These are phyloP conservation scores for Dentipellis sp. DNA, from an alignment of 768 basidiomycete species.

Conservation along the genomic window DNA sequence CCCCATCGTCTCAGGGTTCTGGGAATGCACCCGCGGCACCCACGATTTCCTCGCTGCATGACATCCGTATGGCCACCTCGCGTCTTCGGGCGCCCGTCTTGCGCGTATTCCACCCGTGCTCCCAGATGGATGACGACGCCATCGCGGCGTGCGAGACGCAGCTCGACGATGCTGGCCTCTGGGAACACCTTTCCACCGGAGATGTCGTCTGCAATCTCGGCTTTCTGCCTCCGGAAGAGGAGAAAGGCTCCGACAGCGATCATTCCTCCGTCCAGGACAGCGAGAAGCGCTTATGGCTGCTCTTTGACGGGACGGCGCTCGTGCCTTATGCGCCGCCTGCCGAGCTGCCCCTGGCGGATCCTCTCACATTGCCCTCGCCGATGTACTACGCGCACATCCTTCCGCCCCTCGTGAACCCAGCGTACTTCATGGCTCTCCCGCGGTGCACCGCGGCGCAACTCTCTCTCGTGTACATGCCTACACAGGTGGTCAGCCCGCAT, in stretches of 20 bases:
- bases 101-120: conserved; percentile 68
- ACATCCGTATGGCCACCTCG: conserved; percentile 49
- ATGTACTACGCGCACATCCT: conserved; percentile 70
- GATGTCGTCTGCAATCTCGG: conserved; percentile 79
- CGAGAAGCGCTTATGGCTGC: conserved; percentile 46
- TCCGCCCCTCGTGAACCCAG: conserved; percentile 23
- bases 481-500: conserved; percentile 47
- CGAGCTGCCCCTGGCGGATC: conserved; percentile 43
- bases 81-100: conserved; percentile 62
- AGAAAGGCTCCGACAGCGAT: conserved; percentile 7
- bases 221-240: conserved; percentile 44
- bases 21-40: conserved; percentile 17
- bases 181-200: conserved; percentile 67
- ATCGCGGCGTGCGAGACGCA: conserved; percentile 59
- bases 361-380: conserved; percentile 62
- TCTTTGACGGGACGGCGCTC: conserved; percentile 61
- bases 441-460: conserved; percentile 25
- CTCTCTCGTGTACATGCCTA: conserved; percentile 34
- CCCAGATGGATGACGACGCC: conserved; percentile 36
- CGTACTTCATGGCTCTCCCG: conserved; percentile 22
- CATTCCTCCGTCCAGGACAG: conserved; percentile 10
- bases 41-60: conserved; percentile 37
- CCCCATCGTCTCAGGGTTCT: conserved; percentile 15
- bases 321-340: conserved; percentile 50
- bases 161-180: conserved; percentile 56